phyloP scores from a whole-genome alignment of 495 filamentous ascomycete species.

The Penicillium steckii region DNA sequence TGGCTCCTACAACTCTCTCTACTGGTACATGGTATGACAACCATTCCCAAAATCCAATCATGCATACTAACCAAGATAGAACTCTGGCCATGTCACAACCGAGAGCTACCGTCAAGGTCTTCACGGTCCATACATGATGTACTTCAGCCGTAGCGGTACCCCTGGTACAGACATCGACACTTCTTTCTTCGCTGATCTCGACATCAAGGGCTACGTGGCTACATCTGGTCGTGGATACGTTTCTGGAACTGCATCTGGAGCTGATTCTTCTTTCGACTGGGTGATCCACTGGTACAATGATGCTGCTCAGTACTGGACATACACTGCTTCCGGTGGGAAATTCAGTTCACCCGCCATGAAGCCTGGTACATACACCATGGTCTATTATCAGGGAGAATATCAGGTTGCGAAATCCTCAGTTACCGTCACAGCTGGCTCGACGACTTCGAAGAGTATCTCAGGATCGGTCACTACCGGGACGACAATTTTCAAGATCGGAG shows the following conservation, averaged over 20 bases:
- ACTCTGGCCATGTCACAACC: conserved; percentile 61
- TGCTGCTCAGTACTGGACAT: conserved; percentile 63
- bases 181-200: conserved; percentile 58
- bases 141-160: conserved; percentile 58
- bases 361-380: conserved; percentile 65
- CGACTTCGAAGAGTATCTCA: conserved; percentile 52
- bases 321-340: conserved; percentile 47
- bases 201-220: conserved; percentile 57
- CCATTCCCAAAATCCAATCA: neutral
- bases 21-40: conserved; percentile 60
- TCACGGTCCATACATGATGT: conserved; percentile 65
- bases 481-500: conserved; percentile 62
- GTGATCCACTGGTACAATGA: conserved; percentile 67
- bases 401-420: conserved; percentile 53
- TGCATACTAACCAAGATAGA: conserved; percentile 14
- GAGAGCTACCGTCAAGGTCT: conserved; percentile 61
- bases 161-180: conserved; percentile 52
- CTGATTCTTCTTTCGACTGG: conserved; percentile 43
- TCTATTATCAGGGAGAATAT: conserved; percentile 64
- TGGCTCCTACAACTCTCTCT: conserved; percentile 54
- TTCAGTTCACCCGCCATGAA: conserved; percentile 69
- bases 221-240: conserved; percentile 55
- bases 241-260: conserved; percentile 54
- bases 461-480: conserved; percentile 42
- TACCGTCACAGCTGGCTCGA: conserved; percentile 52